phyloP scores from a whole-genome alignment of 2,329 filamentous ascomycete species.

The Thelonectria blattea region DNA sequence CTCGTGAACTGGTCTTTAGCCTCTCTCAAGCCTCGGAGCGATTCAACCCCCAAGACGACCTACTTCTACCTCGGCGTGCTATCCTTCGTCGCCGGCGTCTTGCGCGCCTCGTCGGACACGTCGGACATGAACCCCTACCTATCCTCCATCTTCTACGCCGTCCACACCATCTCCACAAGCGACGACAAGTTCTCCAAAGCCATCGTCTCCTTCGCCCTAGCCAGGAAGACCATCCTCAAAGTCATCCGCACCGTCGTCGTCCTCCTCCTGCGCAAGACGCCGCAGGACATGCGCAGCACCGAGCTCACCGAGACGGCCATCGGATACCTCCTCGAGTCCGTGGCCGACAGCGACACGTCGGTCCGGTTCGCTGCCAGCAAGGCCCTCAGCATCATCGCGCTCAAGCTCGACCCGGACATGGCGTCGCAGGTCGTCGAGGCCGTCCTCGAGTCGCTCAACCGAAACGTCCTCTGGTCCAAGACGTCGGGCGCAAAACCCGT shows the following conservation, averaged over 20 bases:
- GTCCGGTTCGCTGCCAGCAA: slow-evolving; percentile 93
- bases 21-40: slow-evolving; percentile 57
- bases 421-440: slow-evolving; percentile 86
- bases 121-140: slow-evolving; percentile 75
- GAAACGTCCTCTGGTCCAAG: slow-evolving; percentile 61
- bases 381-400: slow-evolving; percentile 83
- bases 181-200: slow-evolving; percentile 55
- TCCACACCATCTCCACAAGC: slow-evolving; percentile 62
- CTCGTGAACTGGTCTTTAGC: slow-evolving; percentile 75
- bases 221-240: slow-evolving; percentile 84
- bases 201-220: slow-evolving; percentile 76
- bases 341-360: slow-evolving; percentile 88
- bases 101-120: slow-evolving; percentile 72
- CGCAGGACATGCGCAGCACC: slow-evolving; percentile 49
- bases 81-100: slow-evolving; percentile 78
- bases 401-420: slow-evolving; percentile 81
- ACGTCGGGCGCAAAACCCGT: slow-evolving; percentile 45
- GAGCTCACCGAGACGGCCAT: slow-evolving; percentile 80
- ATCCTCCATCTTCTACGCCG: slow-evolving; percentile 67
- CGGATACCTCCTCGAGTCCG: slow-evolving; percentile 76
- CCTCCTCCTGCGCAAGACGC: slow-evolving; percentile 63
- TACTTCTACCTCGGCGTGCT: slow-evolving; percentile 82
- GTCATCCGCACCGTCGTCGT: slow-evolving; percentile 77
- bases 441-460: slow-evolving; percentile 72
- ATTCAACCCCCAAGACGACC: slow-evolving; percentile 54